Conservation (phyloP, 768 basidiomycete species). For the Coprinopsis sp. region DNA sequence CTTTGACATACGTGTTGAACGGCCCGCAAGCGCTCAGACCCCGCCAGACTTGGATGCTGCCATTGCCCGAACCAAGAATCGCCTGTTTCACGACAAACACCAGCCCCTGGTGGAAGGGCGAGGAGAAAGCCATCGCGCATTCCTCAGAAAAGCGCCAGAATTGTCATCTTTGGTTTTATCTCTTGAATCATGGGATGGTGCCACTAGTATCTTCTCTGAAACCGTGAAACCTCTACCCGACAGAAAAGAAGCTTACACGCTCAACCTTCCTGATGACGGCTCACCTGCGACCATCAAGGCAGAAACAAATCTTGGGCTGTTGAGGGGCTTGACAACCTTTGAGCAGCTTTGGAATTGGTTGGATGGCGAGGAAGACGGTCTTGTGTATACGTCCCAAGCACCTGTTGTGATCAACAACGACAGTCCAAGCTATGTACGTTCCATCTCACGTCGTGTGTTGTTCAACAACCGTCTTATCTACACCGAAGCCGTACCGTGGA, state of each 20-base stretch:
- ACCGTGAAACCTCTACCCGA: slow-evolving; percentile 43
- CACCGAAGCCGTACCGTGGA: slow-evolving; percentile 61
- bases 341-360: slow-evolving; percentile 65
- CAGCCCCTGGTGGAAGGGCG: slow-evolving; percentile 56
- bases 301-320: slow-evolving; percentile 61
- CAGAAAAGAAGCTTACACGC: slow-evolving; percentile 55
- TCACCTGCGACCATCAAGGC: slow-evolving; percentile 51
- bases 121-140: slow-evolving; percentile 41
- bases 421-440: slow-evolving; percentile 58
- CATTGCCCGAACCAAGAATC: slow-evolving; percentile 40
- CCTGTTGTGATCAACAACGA: slow-evolving; percentile 57
- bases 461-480: background rate
- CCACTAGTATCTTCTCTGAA: slow-evolving; percentile 45
- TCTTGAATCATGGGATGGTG: slow-evolving; percentile 23
- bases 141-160: slow-evolving; percentile 34
- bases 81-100: slow-evolving; percentile 50
- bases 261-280: slow-evolving; percentile 52
- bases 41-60: slow-evolving; percentile 60
- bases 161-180: slow-evolving; percentile 42
- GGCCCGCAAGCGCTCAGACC: slow-evolving; percentile 25
- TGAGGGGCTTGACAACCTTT: slow-evolving; percentile 76
- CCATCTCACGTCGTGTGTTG: background rate
- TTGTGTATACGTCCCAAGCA: slow-evolving; percentile 48
- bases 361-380: slow-evolving; percentile 40
- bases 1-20: slow-evolving; percentile 48